Evolutionary conservation across 2,329 filamentous ascomycete genomes (phyloP).

Genomic region (Pestalotiopsis sp.): DNA sequence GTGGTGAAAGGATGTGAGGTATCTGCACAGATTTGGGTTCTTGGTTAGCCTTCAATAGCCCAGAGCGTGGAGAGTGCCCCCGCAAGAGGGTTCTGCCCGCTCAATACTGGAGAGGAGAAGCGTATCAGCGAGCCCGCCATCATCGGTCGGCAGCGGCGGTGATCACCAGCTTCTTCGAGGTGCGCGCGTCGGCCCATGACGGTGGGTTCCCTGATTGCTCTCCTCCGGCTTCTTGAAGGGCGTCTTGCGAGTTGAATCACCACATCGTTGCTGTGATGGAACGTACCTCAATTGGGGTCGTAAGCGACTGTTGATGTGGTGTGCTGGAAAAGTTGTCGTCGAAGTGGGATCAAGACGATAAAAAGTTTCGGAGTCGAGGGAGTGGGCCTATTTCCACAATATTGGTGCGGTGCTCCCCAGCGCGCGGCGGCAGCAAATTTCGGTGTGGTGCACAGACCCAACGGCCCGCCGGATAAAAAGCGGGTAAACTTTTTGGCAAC

Average conservation of each 20-base stretch:
- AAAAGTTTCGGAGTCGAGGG: slow-evolving; percentile 9
- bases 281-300: slow-evolving; percentile 46
- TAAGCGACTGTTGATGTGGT: slow-evolving; percentile 11
- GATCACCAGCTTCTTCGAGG: slow-evolving; percentile 4
- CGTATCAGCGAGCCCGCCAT: slow-evolving; percentile 51
- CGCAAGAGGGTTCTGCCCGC: slow-evolving; percentile 70
- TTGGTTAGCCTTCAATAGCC: slow-evolving; percentile 65
- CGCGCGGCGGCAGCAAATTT: slow-evolving; percentile 4
- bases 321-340: slow-evolving; percentile 19
- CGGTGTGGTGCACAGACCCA: slow-evolving; percentile 13
- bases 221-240: slow-evolving; percentile 57
- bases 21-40: slow-evolving; percentile 50
- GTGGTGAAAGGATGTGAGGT: slow-evolving; percentile 60
- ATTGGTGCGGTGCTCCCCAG: neutral
- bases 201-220: slow-evolving; percentile 57
- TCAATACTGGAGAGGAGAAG: slow-evolving; percentile 65
- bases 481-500: slow-evolving; percentile 16
- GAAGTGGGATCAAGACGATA: slow-evolving; percentile 23
- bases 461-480: slow-evolving; percentile 9
- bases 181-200: slow-evolving; percentile 20
- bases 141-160: too few relatives aligned
- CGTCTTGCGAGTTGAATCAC: slow-evolving; percentile 37
- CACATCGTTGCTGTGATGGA: slow-evolving; percentile 30
- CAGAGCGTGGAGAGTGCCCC: slow-evolving; percentile 73
- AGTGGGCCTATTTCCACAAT: neutral